Base-by-base conservation (phyloP, 345 rosid species). In the Toxicodendron radicans region DNA sequence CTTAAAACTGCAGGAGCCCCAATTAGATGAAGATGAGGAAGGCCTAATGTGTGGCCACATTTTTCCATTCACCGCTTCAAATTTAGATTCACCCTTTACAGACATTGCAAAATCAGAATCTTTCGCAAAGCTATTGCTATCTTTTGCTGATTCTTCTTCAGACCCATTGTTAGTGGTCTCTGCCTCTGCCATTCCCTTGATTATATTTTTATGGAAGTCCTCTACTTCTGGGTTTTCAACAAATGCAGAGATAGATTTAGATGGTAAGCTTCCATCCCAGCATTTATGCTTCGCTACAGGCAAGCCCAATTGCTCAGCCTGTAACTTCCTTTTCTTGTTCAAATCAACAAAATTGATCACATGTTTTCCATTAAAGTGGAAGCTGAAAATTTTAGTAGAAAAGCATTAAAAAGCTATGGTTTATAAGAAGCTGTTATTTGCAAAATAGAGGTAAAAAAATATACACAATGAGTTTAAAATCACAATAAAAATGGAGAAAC, bases 311-410 rank as follows among this genome's bases (percentile, higher is more conserved):
- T 76, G 80, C 78, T 81, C 90, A 27, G 79, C 75, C 73, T 75
- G 82, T 49, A 85, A 71, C 76, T 88, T 90, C 51, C 95, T 82
- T 79, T 90, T 90, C 86, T 85, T 88, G 73, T 59, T 82, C 23
- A 77, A 67, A 70, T 79, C 78, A 32, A 59, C 41, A 43, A 72
- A 59, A 67, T 48, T 54, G 33, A 51, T 27, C 59, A 18, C 66
- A n/a, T 35, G 38, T 24, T 69, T 65, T 72, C 54, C 35, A 48
- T 38, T 48, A n/a, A 58, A 30, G 54, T 23, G 65, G 48, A 79
- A 80, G 64, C 85, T 79, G 79, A 60, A 71, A 66, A 35, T 8
- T 17, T 11, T 9, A 43, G 58, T 23, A 62, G 18, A 23, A 64
- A 53, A 20, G 30, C 56, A 13, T 12, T 20, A 30, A 73, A 49